Conservation (phyloP, 805 yeast genomes). For the Candida oleophila region DNA sequence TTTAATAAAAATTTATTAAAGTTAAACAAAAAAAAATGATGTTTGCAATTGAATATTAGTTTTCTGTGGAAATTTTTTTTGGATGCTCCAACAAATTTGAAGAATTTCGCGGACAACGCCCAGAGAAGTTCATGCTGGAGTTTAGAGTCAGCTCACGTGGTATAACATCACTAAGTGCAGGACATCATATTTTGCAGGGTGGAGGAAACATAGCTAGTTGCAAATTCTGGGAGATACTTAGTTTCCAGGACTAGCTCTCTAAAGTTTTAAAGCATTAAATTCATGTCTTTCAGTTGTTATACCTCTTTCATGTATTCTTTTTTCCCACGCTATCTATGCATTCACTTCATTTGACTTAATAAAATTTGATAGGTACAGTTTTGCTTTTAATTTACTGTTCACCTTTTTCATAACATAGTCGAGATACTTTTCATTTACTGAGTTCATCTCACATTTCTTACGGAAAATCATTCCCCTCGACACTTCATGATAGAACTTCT, state of each 20-base stretch:
- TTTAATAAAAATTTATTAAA: background rate
- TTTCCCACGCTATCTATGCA: no score
- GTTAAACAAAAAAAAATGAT: no score
- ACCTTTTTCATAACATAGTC: slow-evolving; percentile 11
- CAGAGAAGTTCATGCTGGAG: background rate
- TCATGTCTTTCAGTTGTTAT: no score
- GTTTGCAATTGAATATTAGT: background rate
- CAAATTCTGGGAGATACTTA: no score
- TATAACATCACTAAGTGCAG: background rate
- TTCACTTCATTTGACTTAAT: no score
- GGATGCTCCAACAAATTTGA: background rate
- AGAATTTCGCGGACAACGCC: slow-evolving; percentile 1
- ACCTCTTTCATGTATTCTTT: no score
- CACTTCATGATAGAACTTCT: slow-evolving; percentile 36
- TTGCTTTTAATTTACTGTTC: background rate
- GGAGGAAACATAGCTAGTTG: no score
- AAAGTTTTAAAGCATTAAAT: no score
- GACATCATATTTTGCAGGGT: no score
- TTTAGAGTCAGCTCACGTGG: background rate
- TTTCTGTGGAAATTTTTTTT: no score
- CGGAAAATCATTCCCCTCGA: slow-evolving; percentile 52
- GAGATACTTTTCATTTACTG: slow-evolving; percentile 19
- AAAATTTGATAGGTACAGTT: no score
- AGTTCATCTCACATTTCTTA: slow-evolving; percentile 60
- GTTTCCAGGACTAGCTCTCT: no score